Evolutionary conservation across 2,329 filamentous ascomycete species (phyloP), one percentile per base, ranked within the genome.

Genomic region (Polytolypa hystricis): DNA sequence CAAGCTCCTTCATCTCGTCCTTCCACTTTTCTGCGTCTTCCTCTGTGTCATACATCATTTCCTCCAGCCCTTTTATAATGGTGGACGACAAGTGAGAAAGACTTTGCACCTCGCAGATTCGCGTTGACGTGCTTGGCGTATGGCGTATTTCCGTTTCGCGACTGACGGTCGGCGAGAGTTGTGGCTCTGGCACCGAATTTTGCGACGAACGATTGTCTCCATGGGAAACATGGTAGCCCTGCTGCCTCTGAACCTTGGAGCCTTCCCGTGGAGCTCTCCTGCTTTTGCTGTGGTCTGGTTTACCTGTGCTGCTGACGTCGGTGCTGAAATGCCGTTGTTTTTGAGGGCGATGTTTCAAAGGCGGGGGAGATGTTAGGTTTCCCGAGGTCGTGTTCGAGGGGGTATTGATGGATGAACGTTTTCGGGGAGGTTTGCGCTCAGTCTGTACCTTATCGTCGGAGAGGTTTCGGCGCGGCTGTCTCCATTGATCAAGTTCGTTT

Each of bases 241-340:
- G 35, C 4, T 56, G 50, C 37, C 53, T 54, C n/a, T 58, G 34
- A 15, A 54, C 28, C 26, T 60, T 60, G 12, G 58, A 49, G 3
- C 55, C 56, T 31, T 63, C 57, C 57, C 57, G 60, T 7, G 58
- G 60, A 4, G 61, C 57, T 12, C 56, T 53, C 14, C 56, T 49
- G 29, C 51, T 45, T 16, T 50, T 55, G 30, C 53, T 58, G 8
- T 47, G 40, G 27, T 54, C 50, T 31, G 35, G 46, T 10, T 35
- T 18, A 7, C 38, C 41, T 26, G 34, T 17, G 7, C 26, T 39
- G 19, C 52, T 47, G 4, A 43, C n/a, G 31, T 55, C 51, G 8
- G 39, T 45, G 15, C 45, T 48, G 20, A 53, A 44, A 8, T 55
- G 55, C 5, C 56, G 51, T 35, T 62, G 56, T 29, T 61, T 61